Conservation (phyloP, 2,329 filamentous ascomycete genomes). For the Fusarium papillatum region DNA sequence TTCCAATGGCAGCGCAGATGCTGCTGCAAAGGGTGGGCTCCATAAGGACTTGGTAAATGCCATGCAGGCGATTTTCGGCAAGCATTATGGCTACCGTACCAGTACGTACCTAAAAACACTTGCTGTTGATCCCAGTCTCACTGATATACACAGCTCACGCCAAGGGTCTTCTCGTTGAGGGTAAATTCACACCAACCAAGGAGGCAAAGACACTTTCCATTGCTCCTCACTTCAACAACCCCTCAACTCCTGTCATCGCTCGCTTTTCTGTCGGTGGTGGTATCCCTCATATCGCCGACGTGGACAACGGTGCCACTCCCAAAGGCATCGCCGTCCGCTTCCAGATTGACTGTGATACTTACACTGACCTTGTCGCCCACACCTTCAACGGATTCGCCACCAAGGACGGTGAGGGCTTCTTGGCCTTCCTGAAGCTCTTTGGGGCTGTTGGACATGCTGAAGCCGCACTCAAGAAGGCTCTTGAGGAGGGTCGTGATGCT, state of each 20-base stretch:
- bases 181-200: conserved; percentile 17
- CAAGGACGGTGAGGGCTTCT: conserved; percentile 8
- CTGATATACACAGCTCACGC: background rate
- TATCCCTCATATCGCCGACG: conserved; percentile 11
- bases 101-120: background rate
- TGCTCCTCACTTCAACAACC: conserved; percentile 20
- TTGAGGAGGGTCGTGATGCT: conserved; percentile 1
- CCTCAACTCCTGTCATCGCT: conserved; percentile 18
- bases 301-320: conserved; percentile 19
- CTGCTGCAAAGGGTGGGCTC: background rate
- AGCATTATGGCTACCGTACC: conserved; percentile 26
- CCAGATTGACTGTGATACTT: conserved; percentile 19
- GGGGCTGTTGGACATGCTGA: background rate
- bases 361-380: conserved; percentile 24
- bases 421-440: conserved; percentile 25
- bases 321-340: conserved; percentile 29
- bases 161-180: conserved; percentile 26
- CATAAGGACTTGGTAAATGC: conserved; percentile 19
- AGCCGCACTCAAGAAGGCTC: background rate
- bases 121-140: background rate
- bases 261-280: conserved; percentile 30
- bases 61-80: conserved; percentile 29
- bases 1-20: background rate
- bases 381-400: conserved; percentile 27
- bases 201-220: conserved; percentile 20